These are phyloP conservation scores for Aspergillus costaricaensis DNA, from an alignment of 2,329 filamentous ascomycete species.

Conservation along the genomic window DNA sequence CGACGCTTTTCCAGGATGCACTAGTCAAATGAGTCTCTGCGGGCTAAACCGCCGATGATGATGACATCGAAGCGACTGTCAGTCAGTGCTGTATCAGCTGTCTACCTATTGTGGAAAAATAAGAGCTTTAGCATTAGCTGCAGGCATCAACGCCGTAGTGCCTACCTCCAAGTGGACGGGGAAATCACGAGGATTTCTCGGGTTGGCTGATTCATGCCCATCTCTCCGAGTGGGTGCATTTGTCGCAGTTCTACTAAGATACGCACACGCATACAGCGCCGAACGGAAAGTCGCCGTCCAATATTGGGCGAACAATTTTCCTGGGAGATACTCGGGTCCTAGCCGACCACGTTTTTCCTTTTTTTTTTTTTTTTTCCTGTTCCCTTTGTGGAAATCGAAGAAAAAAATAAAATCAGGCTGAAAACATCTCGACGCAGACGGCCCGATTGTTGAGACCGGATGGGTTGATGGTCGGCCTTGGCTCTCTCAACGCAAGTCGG, in stretches of 20 bases:
- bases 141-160: background rate
- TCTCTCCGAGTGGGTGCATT: conserved; percentile 2
- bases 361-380: too few species aligned
- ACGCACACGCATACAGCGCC: background rate
- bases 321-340: background rate
- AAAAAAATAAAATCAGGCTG: background rate
- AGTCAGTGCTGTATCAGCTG: background rate
- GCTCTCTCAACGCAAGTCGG: conserved; percentile 6
- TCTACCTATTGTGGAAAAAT: background rate
- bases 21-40: background rate
- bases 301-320: background rate
- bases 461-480: conserved; percentile 10
- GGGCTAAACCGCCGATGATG: background rate
- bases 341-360: background rate
- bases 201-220: background rate
- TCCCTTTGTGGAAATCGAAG: too few species aligned
- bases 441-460: conserved; percentile 11
- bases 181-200: background rate
- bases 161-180: background rate
- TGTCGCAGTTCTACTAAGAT: background rate
- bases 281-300: background rate
- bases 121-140: background rate
- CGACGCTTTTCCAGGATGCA: background rate
- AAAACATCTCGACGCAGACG: conserved; percentile 6
- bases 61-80: background rate